Base-by-base conservation (phyloP, 2,329 filamentous ascomycete species). In the Metarhizium guizhouense region DNA sequence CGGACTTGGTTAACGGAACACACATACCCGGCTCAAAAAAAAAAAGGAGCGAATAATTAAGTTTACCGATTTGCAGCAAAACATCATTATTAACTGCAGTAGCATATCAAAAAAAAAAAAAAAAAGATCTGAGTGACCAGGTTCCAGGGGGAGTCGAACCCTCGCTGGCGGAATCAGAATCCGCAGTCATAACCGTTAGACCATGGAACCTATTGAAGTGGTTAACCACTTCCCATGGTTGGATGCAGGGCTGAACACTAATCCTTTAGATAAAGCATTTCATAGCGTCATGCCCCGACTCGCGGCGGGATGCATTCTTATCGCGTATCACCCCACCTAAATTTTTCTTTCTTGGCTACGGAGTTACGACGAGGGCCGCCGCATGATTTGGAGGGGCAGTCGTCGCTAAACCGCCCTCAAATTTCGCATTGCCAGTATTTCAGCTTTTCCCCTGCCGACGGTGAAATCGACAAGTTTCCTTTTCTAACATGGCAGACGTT, bases 101-200 rank as follows among this genome's bases (percentile, higher is more conserved):
- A 30, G n/a, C n/a, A 38, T 47, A 11, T 36, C 47, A 51, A 54
- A 14, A 51, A 48, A 18, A 51, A 54, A 14, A 51, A 48, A 18
- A 53, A 45, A 58, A 52, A 43, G 25, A 25, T 25, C 25, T 25
- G 60, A 60, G 62, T 61, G 62, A 16, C 40, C 18, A 68, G 67
- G 67, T 69, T 63, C 64, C 64, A 63, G 65, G 47, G 66, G 67
- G 67, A 69, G 67, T 69, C 67, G 66, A 67, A 68, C 65, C 67
- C 66, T 68, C 66, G 66, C 67, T 69, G 67, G 66, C 65, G 65
- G 67, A 68, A 68, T 68, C 66, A 68, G 59, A 60, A 60, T 68
- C 67, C 65, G 67, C 67, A 69, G 67, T 69, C 67, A 69, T 69
- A 61, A 67, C 66, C 66, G 66, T 68, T 68, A 69, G 67, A 69